phyloP scores from a whole-genome alignment of 192 early-diverging fungal genomes.

The Geosiphon pyriformis region DNA sequence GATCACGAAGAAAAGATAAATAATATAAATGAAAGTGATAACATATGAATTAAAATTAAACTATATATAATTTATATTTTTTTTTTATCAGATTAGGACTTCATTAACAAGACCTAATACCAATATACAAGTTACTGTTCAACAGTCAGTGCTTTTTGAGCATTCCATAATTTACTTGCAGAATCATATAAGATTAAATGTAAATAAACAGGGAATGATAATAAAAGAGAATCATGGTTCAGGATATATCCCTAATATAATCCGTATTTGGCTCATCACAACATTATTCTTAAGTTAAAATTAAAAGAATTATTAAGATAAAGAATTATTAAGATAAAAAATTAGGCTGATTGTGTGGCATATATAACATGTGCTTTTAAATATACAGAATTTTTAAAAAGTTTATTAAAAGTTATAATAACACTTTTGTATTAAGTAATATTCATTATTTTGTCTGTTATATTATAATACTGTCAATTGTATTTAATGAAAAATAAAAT shows the following conservation, averaged over 20 bases:
- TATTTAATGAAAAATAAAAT: too few species aligned
- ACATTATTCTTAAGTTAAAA: constrained; percentile 10
- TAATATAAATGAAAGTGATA: background rate
- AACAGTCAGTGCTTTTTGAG: constrained; percentile 18
- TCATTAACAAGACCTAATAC: constrained; percentile 4
- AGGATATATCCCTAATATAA: constrained; percentile 11
- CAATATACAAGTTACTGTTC: constrained; percentile 17
- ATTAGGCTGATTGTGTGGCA: too few species aligned
- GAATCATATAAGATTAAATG: constrained; percentile 20
- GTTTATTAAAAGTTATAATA: too few species aligned
- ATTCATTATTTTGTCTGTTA: too few species aligned
- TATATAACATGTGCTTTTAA: too few species aligned
- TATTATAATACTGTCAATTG: too few species aligned
- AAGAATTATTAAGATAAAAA: too few species aligned
- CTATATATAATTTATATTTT: background rate
- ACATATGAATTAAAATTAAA: constrained; percentile 11
- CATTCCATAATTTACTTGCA: constrained; percentile 7
- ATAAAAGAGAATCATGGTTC: constrained; percentile 17
- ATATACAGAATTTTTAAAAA: too few species aligned
- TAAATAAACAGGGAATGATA: constrained; percentile 17
- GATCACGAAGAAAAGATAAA: background rate
- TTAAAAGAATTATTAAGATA: too few species aligned
- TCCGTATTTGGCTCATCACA: constrained; percentile 6
- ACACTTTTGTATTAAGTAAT: too few species aligned
- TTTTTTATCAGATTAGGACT: background rate